A percentile compares a stretch with the other conserved stretches of the same genome.
phyloP scores from a whole-genome alignment of 1,284 basidiomycete genomes.

The Calocybe gambosa region DNA sequence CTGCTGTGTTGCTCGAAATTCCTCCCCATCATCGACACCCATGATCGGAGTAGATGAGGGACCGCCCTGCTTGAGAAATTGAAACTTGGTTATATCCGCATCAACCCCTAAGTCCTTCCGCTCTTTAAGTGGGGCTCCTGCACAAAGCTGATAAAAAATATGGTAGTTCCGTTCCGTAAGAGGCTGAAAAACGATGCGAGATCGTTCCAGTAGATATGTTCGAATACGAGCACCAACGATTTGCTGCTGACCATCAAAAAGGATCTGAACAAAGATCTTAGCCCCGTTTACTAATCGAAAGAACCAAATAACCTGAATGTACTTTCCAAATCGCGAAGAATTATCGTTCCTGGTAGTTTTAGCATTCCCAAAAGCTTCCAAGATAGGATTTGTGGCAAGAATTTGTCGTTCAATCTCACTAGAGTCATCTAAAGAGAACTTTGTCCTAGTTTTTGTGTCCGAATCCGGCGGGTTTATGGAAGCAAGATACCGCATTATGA shows the following conservation, averaged over 20 bases:
- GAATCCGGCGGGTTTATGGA: constrained; percentile 87
- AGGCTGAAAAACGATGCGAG: constrained; percentile 96
- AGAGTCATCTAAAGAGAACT: constrained; percentile 71
- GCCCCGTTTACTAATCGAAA: background rate
- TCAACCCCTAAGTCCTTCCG: constrained; percentile 92
- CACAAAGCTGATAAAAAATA: constrained; percentile 99
- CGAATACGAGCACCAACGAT: constrained; percentile 98
- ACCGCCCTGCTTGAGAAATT: constrained; percentile 93
- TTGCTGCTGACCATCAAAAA: constrained; percentile 92
- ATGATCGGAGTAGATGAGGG: constrained; percentile 78
- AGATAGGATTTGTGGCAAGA: constrained; percentile 96
- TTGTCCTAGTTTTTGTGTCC: constrained; percentile 58
- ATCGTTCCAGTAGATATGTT: constrained; percentile 96
- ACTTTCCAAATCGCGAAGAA: constrained; percentile 98
- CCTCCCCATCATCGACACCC: constrained; percentile 94
- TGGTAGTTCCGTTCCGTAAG: constrained; percentile 98
- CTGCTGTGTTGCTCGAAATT: constrained; percentile 90
- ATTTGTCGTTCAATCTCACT: constrained; percentile 97
- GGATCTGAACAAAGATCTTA: constrained; percentile 53
- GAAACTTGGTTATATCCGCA: constrained; percentile 81
- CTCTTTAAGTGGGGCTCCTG: constrained; percentile 93
- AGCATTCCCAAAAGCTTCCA: constrained; percentile 98
- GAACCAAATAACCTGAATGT: constrained; percentile 77
- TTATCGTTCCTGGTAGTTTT: constrained; percentile 99
- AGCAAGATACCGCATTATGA: constrained; percentile 98